Percentiles rank a stretch among this genome's conserved stretches.
Evolutionary conservation across 2,329 filamentous ascomycete species (phyloP).

Genomic region (Boeremia lycopersici): DNA sequence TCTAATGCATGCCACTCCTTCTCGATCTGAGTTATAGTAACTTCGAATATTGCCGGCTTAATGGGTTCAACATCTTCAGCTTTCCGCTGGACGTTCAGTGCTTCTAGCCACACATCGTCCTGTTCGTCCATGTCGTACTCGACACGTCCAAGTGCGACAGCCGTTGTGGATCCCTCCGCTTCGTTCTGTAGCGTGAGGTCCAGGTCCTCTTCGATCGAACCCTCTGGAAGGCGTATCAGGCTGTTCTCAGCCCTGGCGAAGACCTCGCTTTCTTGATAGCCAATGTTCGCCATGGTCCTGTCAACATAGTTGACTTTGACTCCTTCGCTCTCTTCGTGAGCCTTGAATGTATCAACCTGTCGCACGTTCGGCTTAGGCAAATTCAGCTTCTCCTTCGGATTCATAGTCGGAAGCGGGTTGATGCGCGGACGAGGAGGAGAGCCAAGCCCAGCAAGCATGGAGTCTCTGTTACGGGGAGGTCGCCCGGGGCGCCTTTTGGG

Average conservation of each 20-base stretch:
- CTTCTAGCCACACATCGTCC: slow-evolving; percentile 93
- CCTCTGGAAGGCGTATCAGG: slow-evolving; percentile 68
- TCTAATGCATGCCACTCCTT: slow-evolving; percentile 98
- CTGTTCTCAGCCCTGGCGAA: slow-evolving; percentile 78
- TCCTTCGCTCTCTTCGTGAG: slow-evolving; percentile 83
- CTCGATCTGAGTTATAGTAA: slow-evolving; percentile 98
- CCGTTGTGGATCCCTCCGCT: slow-evolving; percentile 62
- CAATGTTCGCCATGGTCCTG: slow-evolving; percentile 93
- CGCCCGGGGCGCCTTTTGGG: slow-evolving; percentile 66
- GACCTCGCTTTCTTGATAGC: slow-evolving; percentile 93
- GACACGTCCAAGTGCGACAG: slow-evolving; percentile 71
- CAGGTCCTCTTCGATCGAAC: slow-evolving; percentile 67
- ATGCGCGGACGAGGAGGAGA: slow-evolving; percentile 68
- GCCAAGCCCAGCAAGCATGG: slow-evolving; percentile 65
- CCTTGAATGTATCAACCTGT: slow-evolving; percentile 76
- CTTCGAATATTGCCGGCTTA: slow-evolving; percentile 93
- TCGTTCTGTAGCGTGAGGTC: slow-evolving; percentile 64
- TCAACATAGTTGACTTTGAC: slow-evolving; percentile 92
- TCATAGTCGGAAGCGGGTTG: slow-evolving; percentile 78
- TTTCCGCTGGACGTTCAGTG: slow-evolving; percentile 78
- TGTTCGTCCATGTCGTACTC: slow-evolving; percentile 99
- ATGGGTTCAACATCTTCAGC: slow-evolving; percentile 78
- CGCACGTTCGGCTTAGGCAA: slow-evolving; percentile 77
- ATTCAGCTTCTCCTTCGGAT: slow-evolving; percentile 78
- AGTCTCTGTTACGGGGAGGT: slow-evolving; percentile 67